Conservation (phyloP, 108 stramenopile species). For the Fragilariopsis cylindrus region DNA sequence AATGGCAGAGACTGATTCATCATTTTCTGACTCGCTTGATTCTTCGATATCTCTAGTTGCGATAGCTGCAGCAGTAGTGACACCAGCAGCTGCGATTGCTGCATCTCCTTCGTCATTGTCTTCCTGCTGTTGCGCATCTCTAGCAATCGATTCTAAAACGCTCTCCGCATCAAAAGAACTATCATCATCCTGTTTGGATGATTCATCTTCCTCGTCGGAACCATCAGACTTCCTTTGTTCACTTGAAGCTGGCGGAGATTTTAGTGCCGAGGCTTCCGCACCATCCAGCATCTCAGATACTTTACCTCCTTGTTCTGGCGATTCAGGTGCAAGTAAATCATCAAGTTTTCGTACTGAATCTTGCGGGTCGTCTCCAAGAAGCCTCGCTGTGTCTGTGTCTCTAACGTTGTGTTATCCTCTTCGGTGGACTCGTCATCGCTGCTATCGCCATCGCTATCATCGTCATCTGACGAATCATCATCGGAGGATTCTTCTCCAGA, state of each 20-base stretch:
- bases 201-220: constrained; percentile 2
- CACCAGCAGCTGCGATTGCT: background rate
- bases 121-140: constrained; percentile 23
- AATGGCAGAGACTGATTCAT: background rate
- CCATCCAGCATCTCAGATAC: constrained; percentile 25
- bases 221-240: constrained; percentile 2
- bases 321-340: constrained; percentile 18
- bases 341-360: constrained; percentile 14
- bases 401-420: background rate
- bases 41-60: background rate
- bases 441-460: constrained; percentile 1
- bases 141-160: constrained; percentile 26
- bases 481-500: constrained; percentile 20
- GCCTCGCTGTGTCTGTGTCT: background rate
- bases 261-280: constrained; percentile 29
- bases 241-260: background rate
- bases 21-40: background rate
- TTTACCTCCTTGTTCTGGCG: constrained; percentile 11
- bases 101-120: background rate
- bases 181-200: constrained; percentile 7
- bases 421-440: constrained; percentile 5
- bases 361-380: background rate
- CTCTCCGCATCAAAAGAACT: constrained; percentile 41
- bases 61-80: background rate
- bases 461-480: constrained; percentile 11